phyloP scores from a whole-genome alignment of 2,329 filamentous ascomycete genomes.

The Trichoderma polysporum region DNA sequence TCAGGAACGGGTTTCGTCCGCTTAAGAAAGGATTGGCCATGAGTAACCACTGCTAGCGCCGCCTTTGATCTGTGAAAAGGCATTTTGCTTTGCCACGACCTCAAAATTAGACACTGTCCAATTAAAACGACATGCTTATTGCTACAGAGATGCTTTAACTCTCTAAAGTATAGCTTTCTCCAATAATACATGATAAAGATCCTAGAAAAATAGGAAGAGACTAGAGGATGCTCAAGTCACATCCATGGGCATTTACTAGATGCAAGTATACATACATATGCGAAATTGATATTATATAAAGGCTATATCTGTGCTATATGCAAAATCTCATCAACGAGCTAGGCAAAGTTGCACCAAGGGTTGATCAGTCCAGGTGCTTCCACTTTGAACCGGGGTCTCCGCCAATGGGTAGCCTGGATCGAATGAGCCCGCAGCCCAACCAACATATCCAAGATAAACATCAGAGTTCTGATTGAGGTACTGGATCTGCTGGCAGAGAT shows the following conservation, averaged over 20 bases:
- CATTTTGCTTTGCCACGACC: no score
- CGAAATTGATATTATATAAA: not conserved
- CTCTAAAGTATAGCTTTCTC: no score
- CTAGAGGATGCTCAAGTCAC: not conserved
- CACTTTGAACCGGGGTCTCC: constrained; percentile 2
- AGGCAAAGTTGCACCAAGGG: not conserved
- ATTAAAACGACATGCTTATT: no score
- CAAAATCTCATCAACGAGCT: not conserved
- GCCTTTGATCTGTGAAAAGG: no score
- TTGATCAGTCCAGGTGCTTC: not conserved
- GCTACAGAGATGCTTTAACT: no score
- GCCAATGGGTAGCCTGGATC: constrained; percentile 9
- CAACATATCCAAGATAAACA: constrained; percentile 5
- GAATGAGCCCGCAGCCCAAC: constrained; percentile 10
- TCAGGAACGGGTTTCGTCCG: no score
- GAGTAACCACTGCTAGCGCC: no score
- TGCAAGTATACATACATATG: not conserved
- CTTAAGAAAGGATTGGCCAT: no score
- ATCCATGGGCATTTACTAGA: not conserved
- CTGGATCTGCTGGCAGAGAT: constrained; percentile 10
- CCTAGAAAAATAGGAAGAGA: not conserved
- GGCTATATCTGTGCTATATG: not conserved
- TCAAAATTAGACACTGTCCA: no score
- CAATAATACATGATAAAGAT: no score
- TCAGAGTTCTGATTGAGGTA: constrained; percentile 1